Conservation (phyloP, 495 filamentous ascomycete genomes). For the Hyaloscypha variabilis region DNA sequence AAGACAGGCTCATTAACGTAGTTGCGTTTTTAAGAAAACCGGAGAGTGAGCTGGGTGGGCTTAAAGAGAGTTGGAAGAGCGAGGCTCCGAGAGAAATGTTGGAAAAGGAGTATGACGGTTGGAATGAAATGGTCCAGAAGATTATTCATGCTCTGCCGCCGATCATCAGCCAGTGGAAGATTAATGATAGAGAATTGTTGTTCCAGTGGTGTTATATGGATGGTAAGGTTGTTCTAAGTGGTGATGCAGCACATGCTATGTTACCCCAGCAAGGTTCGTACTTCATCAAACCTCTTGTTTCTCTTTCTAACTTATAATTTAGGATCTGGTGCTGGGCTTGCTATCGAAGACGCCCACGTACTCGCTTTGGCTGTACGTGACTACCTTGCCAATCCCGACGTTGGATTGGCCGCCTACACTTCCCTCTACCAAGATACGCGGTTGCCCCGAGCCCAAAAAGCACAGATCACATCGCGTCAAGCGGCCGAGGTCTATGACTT, state of each 20-base stretch:
- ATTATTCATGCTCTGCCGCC: too few relatives aligned
- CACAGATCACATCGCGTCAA: constrained; percentile 39
- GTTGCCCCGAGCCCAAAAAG: constrained; percentile 41
- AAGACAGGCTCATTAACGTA: too few relatives aligned
- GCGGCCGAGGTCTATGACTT: constrained; percentile 42
- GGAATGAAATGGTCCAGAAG: too few relatives aligned
- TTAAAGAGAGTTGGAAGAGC: too few relatives aligned
- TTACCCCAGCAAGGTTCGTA: neutral
- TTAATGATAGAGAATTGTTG: constrained; percentile 50
- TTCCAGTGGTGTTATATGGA: constrained; percentile 62
- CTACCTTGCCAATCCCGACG: neutral
- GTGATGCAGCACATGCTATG: constrained; percentile 47
- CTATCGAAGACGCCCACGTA: neutral
- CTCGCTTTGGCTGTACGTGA: neutral
- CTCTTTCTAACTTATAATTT: neutral
- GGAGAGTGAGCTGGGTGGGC: too few relatives aligned
- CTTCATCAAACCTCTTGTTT: neutral
- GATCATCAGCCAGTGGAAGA: too few relatives aligned
- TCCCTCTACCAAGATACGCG: constrained; percentile 44
- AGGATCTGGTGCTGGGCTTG: neutral
- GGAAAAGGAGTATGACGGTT: too few relatives aligned
- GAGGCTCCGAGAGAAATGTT: too few relatives aligned
- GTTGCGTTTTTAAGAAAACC: too few relatives aligned
- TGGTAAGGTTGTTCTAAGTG: constrained; percentile 52
- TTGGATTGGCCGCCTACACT: constrained; percentile 32